These are phyloP conservation scores for Stachybotrys echinatus DNA, from an alignment of 2,329 filamentous ascomycete species.

Conservation along the genomic window DNA sequence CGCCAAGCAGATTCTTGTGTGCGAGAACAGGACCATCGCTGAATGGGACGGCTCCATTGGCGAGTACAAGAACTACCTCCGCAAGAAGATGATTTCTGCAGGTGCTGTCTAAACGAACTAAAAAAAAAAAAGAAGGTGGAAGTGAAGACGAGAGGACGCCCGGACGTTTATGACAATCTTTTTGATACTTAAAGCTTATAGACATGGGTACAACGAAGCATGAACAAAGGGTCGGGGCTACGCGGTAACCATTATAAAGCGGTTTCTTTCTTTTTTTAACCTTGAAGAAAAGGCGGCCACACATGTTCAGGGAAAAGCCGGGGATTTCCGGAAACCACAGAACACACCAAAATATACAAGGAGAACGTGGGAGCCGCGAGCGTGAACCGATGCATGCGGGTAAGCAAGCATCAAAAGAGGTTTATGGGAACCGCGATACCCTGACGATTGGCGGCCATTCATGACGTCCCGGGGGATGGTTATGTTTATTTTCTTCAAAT, in stretches of 20 bases:
- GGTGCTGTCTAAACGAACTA: slow-evolving; percentile 74
- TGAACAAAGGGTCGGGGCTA: not conserved
- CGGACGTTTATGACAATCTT: not conserved
- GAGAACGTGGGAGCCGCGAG: not conserved
- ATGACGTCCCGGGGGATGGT: not conserved
- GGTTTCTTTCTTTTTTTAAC: too few species aligned
- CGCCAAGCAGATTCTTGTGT: slow-evolving; percentile 98
- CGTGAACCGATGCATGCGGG: not conserved
- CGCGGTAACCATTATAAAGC: too few species aligned
- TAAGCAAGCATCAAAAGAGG: not conserved
- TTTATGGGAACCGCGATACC: not conserved
- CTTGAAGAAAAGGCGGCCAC: too few species aligned
- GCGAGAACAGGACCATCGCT: slow-evolving; percentile 92
- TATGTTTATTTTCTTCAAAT: not conserved
- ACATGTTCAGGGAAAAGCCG: too few species aligned
- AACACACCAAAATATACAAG: too few species aligned
- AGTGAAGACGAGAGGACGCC: not conserved
- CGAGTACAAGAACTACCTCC: slow-evolving; percentile 96
- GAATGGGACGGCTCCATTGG: slow-evolving; percentile 86
- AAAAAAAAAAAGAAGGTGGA: not conserved
- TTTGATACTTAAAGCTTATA: not conserved
- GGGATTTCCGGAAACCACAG: too few species aligned
- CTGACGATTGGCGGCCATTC: not conserved
- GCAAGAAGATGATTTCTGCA: slow-evolving; percentile 94
- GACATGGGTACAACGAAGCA: not conserved